Conservation (phyloP, 257 asterid species). For the Ballota nigra region DNA sequence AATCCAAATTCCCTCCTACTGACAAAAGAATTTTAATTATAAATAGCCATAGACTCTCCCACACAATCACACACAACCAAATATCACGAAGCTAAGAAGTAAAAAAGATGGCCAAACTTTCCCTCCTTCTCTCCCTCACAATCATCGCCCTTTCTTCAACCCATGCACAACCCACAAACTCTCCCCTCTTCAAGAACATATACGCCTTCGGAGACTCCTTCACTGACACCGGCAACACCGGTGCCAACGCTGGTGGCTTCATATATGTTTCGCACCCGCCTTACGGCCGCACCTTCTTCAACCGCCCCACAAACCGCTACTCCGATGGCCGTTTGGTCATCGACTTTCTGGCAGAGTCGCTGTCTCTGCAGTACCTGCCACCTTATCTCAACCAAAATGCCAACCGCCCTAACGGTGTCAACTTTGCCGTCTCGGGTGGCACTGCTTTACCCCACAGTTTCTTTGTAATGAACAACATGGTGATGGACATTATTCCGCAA, state of each 20-base stretch:
- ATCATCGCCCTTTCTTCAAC: neutral
- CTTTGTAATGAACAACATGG: constrained; percentile 38
- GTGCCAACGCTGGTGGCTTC: constrained; percentile 60
- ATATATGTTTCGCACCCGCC: constrained; percentile 70
- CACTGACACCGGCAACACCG: constrained; percentile 88
- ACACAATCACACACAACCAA: too few relatives aligned
- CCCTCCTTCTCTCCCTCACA: neutral
- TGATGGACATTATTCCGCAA: constrained; percentile 40
- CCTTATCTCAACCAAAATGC: constrained; percentile 45
- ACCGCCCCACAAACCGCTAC: constrained; percentile 82
- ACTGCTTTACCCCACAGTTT: constrained; percentile 47
- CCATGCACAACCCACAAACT: neutral
- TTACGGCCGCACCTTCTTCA: constrained; percentile 79
- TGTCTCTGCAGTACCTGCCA: constrained; percentile 64
- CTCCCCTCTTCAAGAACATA: constrained; percentile 33
- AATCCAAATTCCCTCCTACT: too few relatives aligned
- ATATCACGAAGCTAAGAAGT: too few relatives aligned
- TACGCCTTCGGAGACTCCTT: constrained; percentile 89
- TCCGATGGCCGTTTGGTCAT: constrained; percentile 84
- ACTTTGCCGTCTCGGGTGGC: constrained; percentile 76
- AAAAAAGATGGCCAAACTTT: too few relatives aligned
- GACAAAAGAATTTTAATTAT: too few relatives aligned
- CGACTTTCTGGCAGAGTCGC: constrained; percentile 57
- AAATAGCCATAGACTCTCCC: too few relatives aligned
- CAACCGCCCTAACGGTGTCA: constrained; percentile 40